These are phyloP conservation scores for Gonapodya sp. DNA, from an alignment of 192 early-diverging fungal genomes.

Conservation along the genomic window DNA sequence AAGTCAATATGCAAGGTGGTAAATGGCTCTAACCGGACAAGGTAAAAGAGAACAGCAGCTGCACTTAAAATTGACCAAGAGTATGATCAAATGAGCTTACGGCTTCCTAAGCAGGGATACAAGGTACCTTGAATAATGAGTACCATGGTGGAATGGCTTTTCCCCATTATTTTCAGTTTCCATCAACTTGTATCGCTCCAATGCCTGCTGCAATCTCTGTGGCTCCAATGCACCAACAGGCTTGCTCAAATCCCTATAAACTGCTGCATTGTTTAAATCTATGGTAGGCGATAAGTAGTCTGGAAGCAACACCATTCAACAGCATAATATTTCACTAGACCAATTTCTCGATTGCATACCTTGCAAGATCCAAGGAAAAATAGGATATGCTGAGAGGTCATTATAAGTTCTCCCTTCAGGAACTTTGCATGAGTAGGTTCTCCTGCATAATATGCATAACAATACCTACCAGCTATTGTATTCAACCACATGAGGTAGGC, in stretches of 20 bases:
- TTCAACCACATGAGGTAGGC: conserved; percentile 93
- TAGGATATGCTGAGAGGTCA: conserved; percentile 91
- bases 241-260: conserved; percentile 79
- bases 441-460: too few relatives aligned
- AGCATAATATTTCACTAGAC: too few relatives aligned
- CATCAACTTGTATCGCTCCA: neutral
- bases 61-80: conserved; percentile 53
- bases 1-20: conserved; percentile 65
- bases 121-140: conserved; percentile 73
- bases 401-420: conserved; percentile 13
- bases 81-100: too few relatives aligned
- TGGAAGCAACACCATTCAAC: too few relatives aligned
- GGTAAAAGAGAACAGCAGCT: conserved; percentile 76
- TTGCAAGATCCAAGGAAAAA: conserved; percentile 87
- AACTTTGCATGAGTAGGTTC: too few relatives aligned
- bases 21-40: conserved; percentile 86
- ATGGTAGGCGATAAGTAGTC: conserved; percentile 29
- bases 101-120: too few relatives aligned
- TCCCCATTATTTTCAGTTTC: neutral
- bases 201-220: conserved; percentile 26
- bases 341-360: too few relatives aligned
- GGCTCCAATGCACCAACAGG: conserved; percentile 82
- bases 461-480: conserved; percentile 72
- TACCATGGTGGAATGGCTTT: conserved; percentile 74
- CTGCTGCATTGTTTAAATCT: conserved; percentile 62